Conservation (phyloP, 441 rosid genomes). For the Euphorbia schlechtendalii region DNA sequence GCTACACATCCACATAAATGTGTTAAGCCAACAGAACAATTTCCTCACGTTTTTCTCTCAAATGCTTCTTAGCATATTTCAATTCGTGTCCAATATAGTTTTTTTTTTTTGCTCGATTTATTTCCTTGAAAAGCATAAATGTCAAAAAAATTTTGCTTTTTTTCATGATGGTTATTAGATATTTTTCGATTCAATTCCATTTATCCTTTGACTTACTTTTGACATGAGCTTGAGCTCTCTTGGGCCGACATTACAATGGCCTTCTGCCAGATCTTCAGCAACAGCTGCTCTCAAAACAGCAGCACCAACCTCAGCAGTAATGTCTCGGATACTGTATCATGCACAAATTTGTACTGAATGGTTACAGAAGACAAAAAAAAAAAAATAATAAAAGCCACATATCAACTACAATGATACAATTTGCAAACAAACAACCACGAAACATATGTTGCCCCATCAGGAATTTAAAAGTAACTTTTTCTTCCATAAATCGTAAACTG, state of each 20-base stretch:
- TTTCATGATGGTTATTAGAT: no score
- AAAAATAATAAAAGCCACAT: no score
- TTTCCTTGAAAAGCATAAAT: no score
- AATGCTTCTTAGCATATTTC: neutral
- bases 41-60: neutral
- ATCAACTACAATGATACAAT: neutral
- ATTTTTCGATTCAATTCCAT: neutral
- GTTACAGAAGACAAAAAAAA: no score
- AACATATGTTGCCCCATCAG: no score
- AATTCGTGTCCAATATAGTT: no score
- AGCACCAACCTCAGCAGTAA: conserved; percentile 91
- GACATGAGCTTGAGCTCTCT: conserved; percentile 76
- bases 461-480: no score
- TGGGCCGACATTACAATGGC: conserved; percentile 64
- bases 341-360: no score
- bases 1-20: neutral
- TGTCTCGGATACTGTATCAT: conserved; percentile 66
- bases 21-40: neutral
- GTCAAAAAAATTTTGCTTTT: no score
- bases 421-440: neutral
- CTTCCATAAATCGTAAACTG: no score
- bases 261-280: conserved; percentile 74
- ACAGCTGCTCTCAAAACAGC: conserved; percentile 88
- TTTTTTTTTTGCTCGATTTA: no score
- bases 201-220: conserved; percentile 39